Base-by-base conservation (phyloP, 441 rosid genomes). In the Corymbia citriodora region DNA sequence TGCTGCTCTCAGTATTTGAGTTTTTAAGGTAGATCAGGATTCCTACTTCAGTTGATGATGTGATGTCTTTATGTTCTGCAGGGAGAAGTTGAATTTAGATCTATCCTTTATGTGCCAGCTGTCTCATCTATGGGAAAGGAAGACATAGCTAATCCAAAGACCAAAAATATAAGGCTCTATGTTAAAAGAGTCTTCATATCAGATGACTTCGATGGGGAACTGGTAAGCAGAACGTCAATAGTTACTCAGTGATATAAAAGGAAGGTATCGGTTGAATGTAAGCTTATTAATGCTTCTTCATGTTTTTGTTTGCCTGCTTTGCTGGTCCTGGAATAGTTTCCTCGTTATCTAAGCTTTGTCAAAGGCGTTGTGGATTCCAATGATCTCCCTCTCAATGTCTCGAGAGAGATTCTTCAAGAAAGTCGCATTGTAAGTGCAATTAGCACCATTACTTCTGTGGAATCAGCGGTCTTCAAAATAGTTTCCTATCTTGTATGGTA, bases 331-430 rank as follows among this genome's bases (percentile, higher is more conserved):
- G 90, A 50, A 88, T 93, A 98, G 99, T 98, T 98, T 92, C 99
- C 99, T 79, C 94, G 98, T 52, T 97, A 98, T 93, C 93, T 98
- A 54, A 97, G 99, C 95, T 98, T 98, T 88, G 94, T 98, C 87
- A 98, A 98, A 93, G 99, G 99, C 94, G 99, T 97, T 91, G 99
- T 98, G 92, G 99, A 98, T 92, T 98, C 99, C 3, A 96, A 96
- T 91, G 99, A 98, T 89, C 99, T 98, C 89, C 99, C 99, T 25
- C 98, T 97, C 89, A 98, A 97, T 92, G 99, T 97, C 83, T 98
- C 99, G n/a, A 96, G 99, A 48, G 99, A 98, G 94, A 96, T 98
- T 95, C 99, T 98, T 93, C 99, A 98, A 93, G 99, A 98, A 94
- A 98, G 99, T 87, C 97, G 99, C 89, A 93, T 97, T 87, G 99